These are phyloP conservation scores for Agrocybe pediades DNA, from an alignment of 768 basidiomycete species.

Conservation along the genomic window DNA sequence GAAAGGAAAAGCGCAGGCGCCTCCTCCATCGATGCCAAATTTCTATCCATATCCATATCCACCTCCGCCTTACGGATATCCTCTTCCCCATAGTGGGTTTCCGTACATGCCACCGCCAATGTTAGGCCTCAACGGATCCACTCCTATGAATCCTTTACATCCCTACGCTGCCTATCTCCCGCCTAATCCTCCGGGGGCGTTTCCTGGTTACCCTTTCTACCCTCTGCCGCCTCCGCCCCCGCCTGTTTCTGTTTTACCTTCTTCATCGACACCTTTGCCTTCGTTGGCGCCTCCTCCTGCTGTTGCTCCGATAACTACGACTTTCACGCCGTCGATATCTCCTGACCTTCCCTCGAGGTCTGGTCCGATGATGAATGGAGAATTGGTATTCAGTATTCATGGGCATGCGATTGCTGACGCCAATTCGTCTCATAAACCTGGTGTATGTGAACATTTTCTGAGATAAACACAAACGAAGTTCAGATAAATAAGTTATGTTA, in stretches of 20 bases:
- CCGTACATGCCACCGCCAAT: conserved; percentile 16
- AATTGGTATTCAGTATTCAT: not conserved
- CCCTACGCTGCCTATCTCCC: conserved; percentile 3
- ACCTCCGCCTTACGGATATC: conserved; percentile 12
- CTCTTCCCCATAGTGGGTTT: conserved; percentile 10
- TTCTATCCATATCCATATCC: conserved; percentile 20
- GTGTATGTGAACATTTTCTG: not conserved
- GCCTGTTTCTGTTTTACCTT: not conserved
- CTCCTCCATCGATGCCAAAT: not conserved
- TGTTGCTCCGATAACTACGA: not conserved
- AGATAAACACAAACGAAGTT: no score
- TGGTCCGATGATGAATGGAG: no score
- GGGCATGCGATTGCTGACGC: no score
- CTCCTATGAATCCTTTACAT: conserved; percentile 2
- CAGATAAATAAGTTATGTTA: no score
- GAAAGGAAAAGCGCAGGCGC: not conserved
- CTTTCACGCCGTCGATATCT: not conserved
- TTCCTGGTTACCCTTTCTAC: conserved; percentile 8
- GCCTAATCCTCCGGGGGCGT: not conserved
- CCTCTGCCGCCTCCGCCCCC: not conserved
- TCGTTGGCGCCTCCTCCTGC: not conserved
- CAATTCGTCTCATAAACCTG: not conserved
- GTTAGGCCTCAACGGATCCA: conserved; percentile 4
- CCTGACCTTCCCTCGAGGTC: not conserved
- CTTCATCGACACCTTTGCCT: no score